Evolutionary conservation across 2,329 filamentous ascomycete species (phyloP).

Genomic region (Coniochaeta sp.): DNA sequence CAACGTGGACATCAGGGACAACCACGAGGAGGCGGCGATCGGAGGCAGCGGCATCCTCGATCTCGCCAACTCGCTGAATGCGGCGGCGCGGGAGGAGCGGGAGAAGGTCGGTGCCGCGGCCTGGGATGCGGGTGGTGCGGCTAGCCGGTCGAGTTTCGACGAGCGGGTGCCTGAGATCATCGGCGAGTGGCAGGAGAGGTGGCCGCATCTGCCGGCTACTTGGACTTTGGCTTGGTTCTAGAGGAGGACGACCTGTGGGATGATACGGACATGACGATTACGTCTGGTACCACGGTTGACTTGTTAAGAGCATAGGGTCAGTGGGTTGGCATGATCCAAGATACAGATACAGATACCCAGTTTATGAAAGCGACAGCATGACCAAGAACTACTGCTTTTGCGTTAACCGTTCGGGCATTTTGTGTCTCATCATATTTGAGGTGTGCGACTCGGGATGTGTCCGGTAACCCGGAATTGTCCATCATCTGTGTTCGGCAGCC

Average conservation of each 20-base stretch:
- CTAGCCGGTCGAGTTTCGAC: constrained; percentile 73
- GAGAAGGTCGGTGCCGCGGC: constrained; percentile 52
- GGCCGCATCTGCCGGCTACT: constrained; percentile 82
- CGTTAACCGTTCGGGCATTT: not conserved
- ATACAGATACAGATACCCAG: not conserved
- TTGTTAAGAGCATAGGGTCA: not conserved
- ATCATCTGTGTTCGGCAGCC: not conserved
- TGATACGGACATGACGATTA: not conserved
- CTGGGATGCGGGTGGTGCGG: constrained; percentile 63
- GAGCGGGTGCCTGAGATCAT: constrained; percentile 88
- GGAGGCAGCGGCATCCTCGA: constrained; percentile 90
- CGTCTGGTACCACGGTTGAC: not conserved
- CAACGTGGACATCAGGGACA: constrained; percentile 97
- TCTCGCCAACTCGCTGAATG: constrained; percentile 77
- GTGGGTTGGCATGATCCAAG: not conserved
- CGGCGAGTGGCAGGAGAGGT: constrained; percentile 87
- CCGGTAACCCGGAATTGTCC: not conserved
- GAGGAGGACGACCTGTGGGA: not conserved
- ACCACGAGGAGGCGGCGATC: constrained; percentile 90
- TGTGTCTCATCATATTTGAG: not conserved
- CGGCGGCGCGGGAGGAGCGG: constrained; percentile 70
- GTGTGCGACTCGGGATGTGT: not conserved
- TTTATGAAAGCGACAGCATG: not conserved
- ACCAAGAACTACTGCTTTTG: not conserved
- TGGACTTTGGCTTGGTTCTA: constrained; percentile 97